Percentiles rank a stretch among this genome's conserved stretches.
Evolutionary conservation across 805 yeast genomes (phyloP).

Genomic region (Wickerhamiella brachini): DNA sequence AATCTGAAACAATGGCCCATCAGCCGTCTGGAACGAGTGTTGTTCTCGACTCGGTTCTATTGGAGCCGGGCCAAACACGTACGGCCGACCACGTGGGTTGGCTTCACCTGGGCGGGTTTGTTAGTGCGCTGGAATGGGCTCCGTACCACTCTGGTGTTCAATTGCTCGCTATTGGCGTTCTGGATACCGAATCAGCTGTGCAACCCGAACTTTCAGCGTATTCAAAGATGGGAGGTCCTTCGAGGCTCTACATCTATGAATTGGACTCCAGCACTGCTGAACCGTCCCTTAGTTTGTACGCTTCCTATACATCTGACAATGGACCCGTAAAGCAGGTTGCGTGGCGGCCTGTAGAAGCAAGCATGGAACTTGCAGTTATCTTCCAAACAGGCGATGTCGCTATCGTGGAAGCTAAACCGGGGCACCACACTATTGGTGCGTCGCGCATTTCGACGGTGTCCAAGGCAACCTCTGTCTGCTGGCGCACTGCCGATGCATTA

Average conservation of each 20-base stretch:
- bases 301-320: constrained; percentile 24
- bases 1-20: background rate
- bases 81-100: constrained; percentile 27
- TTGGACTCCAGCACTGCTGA: background rate
- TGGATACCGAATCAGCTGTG: constrained; percentile 23
- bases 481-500: constrained; percentile 30
- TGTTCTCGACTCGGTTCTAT: background rate
- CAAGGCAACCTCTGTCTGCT: constrained; percentile 36
- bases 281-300: constrained; percentile 20
- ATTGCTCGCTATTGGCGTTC: constrained; percentile 38
- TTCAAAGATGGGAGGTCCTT: background rate
- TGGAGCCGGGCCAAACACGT: constrained; percentile 1
- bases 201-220: background rate
- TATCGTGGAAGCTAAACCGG: constrained; percentile 28
- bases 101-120: constrained; percentile 37
- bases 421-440: constrained; percentile 11
- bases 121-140: constrained; percentile 43
- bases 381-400: constrained; percentile 48
- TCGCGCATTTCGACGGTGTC: constrained; percentile 13
- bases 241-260: background rate
- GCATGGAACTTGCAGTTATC: constrained; percentile 37
- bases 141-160: constrained; percentile 22
- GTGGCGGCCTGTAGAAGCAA: constrained; percentile 21
- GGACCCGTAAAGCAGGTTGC: constrained; percentile 19
- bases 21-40: background rate